Base-by-base conservation (phyloP, 305 asterid genomes). In the Fraxinus greggii region DNA sequence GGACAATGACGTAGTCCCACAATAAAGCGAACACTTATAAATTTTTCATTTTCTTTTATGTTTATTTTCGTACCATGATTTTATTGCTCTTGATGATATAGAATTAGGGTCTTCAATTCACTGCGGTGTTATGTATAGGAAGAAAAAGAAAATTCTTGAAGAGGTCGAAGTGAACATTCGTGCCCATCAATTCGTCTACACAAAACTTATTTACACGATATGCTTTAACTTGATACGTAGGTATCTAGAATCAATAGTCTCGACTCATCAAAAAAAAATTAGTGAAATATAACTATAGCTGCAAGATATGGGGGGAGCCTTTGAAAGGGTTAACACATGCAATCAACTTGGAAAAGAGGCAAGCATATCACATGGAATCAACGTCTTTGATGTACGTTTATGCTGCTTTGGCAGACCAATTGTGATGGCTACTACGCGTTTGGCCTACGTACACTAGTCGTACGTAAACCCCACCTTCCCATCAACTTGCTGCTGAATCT, bases 341-440 rank as follows among this genome's bases (percentile, higher is more conserved):
- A 69, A 24, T 69, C 56, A 59, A 61, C 45, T 75, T 42, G 80
- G 40, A 35, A 80, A 79, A 32, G 75, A 5, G 74, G 61, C 5
- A 31, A 75, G 85, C 89, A 83, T 80, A 76, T 83, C 90, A 88
- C 90, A 87, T 88, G 92, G 85, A 83, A 15, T 76, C 72, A 81
- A 78, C 81, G 78, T 76, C 72, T 63, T 12, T 63, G 76, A 83
- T 85, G 84, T 40, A 78, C 80, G 72, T 15, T 81, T 80, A 21
- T 59, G 69, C 23, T 56, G 31, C 76, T 72, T 65, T 81, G 78
- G 79, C 54, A 83, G 83, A 51, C 87, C 85, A 79, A 29, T 70
- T 45, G 17, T 26, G 74, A 80, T 78, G 82, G 78, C 81, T 59
- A 74, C 84, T 78, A 32, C 33, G 59, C 78, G 69, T 69, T 9